phyloP scores from a whole-genome alignment of 257 asterid genomes.

The Fraxinus excelsior region DNA sequence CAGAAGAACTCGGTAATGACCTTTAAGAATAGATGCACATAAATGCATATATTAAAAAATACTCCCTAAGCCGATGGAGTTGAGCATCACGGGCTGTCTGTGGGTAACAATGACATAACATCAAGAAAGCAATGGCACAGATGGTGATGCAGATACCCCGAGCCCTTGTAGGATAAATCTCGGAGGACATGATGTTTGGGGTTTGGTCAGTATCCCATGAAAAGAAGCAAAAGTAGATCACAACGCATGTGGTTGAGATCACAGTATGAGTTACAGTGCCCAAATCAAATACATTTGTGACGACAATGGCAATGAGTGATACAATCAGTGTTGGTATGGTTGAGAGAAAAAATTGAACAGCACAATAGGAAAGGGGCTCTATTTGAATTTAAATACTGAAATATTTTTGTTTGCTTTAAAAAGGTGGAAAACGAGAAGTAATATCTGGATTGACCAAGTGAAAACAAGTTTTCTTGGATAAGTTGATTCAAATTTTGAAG shows the following conservation, averaged over 20 bases:
- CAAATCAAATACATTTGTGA: conserved; percentile 47
- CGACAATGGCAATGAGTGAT: conserved; percentile 62
- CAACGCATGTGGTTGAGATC: conserved; percentile 12
- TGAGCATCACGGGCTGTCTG: no score
- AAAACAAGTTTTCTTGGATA: background rate
- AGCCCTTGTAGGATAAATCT: no score
- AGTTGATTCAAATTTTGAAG: background rate
- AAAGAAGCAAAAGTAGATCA: conserved; percentile 87
- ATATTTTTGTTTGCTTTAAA: background rate
- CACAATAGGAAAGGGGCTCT: background rate
- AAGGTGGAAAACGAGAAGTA: no score
- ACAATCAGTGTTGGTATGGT: conserved; percentile 69
- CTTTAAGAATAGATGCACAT: no score
- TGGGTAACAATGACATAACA: no score
- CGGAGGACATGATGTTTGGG: conserved; percentile 57
- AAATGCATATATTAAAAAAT: no score
- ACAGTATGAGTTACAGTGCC: conserved; percentile 26
- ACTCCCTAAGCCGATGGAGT: no score
- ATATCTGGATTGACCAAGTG: no score
- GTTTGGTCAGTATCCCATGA: conserved; percentile 72
- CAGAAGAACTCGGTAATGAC: conserved; percentile 55
- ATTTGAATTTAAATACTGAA: no score
- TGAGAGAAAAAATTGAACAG: conserved; percentile 33
- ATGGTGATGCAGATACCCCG: no score
- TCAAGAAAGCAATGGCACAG: no score